phyloP scores from a whole-genome alignment of 805 yeast genomes.

The Torulaspora maleeae region DNA sequence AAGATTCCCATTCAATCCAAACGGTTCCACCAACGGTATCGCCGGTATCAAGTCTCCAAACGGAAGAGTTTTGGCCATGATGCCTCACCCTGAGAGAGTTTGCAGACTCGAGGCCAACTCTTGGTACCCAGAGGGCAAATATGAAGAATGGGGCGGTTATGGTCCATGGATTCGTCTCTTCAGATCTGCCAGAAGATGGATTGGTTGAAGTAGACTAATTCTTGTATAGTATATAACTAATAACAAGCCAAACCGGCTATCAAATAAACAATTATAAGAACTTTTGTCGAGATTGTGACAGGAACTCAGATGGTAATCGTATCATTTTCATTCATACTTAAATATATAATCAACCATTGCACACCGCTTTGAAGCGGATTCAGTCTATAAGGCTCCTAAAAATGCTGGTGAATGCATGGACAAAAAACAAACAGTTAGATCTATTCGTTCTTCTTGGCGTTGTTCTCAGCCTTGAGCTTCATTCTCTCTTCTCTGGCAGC shows the following conservation, averaged over 20 bases:
- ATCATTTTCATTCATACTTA: not conserved
- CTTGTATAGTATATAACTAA: conserved; percentile 5
- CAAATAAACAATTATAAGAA: too few species aligned
- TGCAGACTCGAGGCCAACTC: conserved; percentile 84
- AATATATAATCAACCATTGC: not conserved
- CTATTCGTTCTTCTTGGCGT: conserved; percentile 30
- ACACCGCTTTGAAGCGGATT: not conserved
- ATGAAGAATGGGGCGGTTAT: conserved; percentile 64
- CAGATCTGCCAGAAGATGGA: conserved; percentile 93
- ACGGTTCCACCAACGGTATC: conserved; percentile 90
- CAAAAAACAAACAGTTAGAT: not conserved
- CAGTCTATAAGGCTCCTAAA: conserved; percentile 1
- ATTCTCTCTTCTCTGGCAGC: conserved; percentile 63
- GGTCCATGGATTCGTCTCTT: conserved; percentile 97
- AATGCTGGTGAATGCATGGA: not conserved
- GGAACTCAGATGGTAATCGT: not conserved
- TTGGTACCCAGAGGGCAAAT: conserved; percentile 69
- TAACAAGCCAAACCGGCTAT: not conserved
- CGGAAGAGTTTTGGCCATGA: conserved; percentile 95
- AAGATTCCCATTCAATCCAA: conserved; percentile 89
- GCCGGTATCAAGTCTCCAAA: conserved; percentile 86
- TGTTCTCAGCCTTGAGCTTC: conserved; percentile 51
- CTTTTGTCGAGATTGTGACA: not conserved
- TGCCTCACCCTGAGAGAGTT: conserved; percentile 99
- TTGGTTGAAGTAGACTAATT: conserved; percentile 37